Evolutionary conservation across 2,329 filamentous ascomycete genomes (phyloP), one percentile per base, ranked within the genome.

Genomic region (Aspergillus thermomutatus): DNA sequence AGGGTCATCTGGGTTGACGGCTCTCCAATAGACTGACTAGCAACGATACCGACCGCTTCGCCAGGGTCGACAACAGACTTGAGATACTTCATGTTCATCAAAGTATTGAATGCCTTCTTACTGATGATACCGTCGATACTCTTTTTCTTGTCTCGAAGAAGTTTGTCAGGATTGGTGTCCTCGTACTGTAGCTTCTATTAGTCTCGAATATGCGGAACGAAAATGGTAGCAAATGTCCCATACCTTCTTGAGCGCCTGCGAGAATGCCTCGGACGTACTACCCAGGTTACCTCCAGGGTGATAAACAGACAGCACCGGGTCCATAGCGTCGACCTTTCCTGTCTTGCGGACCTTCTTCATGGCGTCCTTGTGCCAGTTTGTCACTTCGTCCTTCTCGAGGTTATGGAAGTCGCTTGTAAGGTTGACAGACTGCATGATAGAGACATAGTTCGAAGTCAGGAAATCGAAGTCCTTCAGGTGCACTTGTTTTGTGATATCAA

Each of bases 1-100:
- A 99, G 80, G 7, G 95, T 99, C 95, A 99, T 99, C 75, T 99
- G 94, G 10, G 94, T 99, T 2, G 92, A 97, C 8, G 95, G 94
- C 72, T 99, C 95, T 71, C 94, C 94, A 45, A 99, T 87, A 31
- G 93, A 97, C 76, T 99, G 94, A 9, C 92, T 92, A 51, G 95
- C 95, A 57, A 99, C 91, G 61, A 99, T 95, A 64, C 94, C 94
- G 26, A 99, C 92, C 26, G 94, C 93, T 78, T 99, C 95, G 48
- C 94, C 94, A 27, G 94, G 91, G 67, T 99, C 93, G 25, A 97
- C 89, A 8, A 97, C 83, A 1, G 92, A 96, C 65, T 88, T 89
- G 64, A 97, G 82, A 69, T 97, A 99, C 73, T 97, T 96, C 71
- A 95, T 87, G 60, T 93, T 88, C 70, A 97, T 87, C 50, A 97